Evolutionary conservation across 73 alveolate species (phyloP).

Genomic region (Blepharisma stoltei): DNA sequence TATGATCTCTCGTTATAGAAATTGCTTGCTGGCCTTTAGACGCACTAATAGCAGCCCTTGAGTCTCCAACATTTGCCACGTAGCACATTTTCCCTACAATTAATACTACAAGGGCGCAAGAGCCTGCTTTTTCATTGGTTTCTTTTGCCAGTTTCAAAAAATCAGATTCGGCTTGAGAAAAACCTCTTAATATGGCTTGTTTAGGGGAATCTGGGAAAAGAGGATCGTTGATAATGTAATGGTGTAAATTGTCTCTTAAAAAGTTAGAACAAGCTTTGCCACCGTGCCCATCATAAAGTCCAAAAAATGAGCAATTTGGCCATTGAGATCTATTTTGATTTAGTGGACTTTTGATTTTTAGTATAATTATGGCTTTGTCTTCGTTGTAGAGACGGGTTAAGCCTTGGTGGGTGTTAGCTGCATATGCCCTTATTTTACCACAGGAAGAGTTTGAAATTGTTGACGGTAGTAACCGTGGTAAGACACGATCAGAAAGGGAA

Average conservation of each 20-base stretch:
- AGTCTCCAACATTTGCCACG: slow-evolving; percentile 79
- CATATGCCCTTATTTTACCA: slow-evolving; percentile 85
- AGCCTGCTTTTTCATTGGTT: slow-evolving; percentile 66
- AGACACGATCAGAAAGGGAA: too few relatives aligned
- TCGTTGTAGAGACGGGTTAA: slow-evolving; percentile 74
- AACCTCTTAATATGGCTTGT: slow-evolving; percentile 54
- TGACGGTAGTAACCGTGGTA: slow-evolving; percentile 37
- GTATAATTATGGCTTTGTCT: slow-evolving; percentile 72
- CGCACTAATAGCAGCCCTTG: slow-evolving; percentile 61
- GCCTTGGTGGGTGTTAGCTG: slow-evolving; percentile 95
- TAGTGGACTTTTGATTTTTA: slow-evolving; percentile 61
- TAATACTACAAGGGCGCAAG: slow-evolving; percentile 75
- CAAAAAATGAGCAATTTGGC: slow-evolving; percentile 66
- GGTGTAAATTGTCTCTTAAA: slow-evolving; percentile 61
- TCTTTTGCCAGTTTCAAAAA: slow-evolving; percentile 51
- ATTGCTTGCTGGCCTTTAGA: slow-evolving; percentile 55
- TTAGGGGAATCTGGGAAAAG: slow-evolving; percentile 56
- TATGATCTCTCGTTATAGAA: slow-evolving; percentile 62
- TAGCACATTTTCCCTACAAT: slow-evolving; percentile 63
- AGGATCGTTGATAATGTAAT: slow-evolving; percentile 39
- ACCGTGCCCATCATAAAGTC: slow-evolving; percentile 63
- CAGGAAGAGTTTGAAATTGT: slow-evolving; percentile 71
- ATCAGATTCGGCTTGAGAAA: slow-evolving; percentile 50
- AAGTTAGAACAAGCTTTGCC: slow-evolving; percentile 63
- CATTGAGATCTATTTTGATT: slow-evolving; percentile 41